Percentiles rank a stretch among this genome's conserved stretches.
phyloP scores from a whole-genome alignment of 495 filamentous ascomycete genomes.

The Aspergillus nidulans region DNA sequence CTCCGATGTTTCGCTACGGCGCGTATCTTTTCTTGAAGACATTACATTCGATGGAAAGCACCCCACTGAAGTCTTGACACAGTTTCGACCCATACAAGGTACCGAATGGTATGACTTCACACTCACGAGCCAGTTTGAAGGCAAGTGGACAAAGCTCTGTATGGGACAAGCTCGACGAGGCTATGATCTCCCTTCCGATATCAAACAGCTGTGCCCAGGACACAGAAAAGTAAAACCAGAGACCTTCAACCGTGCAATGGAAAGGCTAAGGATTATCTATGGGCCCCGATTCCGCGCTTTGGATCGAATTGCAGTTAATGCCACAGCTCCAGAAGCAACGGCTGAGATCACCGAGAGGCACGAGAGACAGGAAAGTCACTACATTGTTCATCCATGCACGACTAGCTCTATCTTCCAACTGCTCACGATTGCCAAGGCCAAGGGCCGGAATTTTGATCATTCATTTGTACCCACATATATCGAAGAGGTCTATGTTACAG shows the following conservation, averaged over 20 bases:
- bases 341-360: not conserved
- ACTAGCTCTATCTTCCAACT: not conserved
- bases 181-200: not conserved
- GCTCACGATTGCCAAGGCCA: not conserved
- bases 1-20: slow-evolving; percentile 21
- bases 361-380: not conserved
- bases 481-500: not conserved
- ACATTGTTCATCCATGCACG: not conserved
- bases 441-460: not conserved
- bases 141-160: slow-evolving; percentile 40
- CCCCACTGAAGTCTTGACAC: slow-evolving; percentile 31
- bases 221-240: not conserved
- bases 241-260: not conserved
- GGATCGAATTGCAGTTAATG: not conserved
- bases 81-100: slow-evolving; percentile 29
- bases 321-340: not conserved
- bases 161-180: slow-evolving; percentile 23
- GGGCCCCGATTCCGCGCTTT: not conserved
- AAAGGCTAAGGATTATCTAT: not conserved
- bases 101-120: slow-evolving; percentile 45
- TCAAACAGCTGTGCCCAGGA: not conserved
- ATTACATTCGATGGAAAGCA: slow-evolving; percentile 23
- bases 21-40: slow-evolving; percentile 24
- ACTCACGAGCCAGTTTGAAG: slow-evolving; percentile 35
- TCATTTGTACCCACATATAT: not conserved